Evolutionary conservation across 495 filamentous ascomycete genomes (phyloP).

Genomic region (Amniculicola lignicola): DNA sequence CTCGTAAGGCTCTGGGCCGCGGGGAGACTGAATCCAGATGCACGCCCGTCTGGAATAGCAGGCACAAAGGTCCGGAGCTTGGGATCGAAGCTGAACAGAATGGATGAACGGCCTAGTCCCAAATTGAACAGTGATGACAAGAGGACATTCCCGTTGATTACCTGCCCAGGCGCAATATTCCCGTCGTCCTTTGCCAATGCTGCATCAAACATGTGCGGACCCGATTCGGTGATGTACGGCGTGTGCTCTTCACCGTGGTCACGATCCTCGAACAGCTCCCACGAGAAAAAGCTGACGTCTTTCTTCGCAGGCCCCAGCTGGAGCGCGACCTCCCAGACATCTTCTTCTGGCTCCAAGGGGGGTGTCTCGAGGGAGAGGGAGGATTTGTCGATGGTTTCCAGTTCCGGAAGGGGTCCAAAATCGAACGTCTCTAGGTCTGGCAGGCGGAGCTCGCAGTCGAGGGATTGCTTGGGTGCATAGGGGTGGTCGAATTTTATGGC

Average conservation of each 20-base stretch:
- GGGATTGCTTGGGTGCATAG: constrained; percentile 35
- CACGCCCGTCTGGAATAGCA: constrained; percentile 52
- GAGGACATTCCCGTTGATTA: constrained; percentile 48
- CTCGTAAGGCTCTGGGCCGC: constrained; percentile 56
- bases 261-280: constrained; percentile 64
- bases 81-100: constrained; percentile 69
- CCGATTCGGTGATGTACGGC: constrained; percentile 74
- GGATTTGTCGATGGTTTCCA: constrained; percentile 26
- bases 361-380: constrained; percentile 18
- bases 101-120: constrained; percentile 75
- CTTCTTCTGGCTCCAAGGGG: constrained; percentile 19
- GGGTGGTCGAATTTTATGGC: constrained; percentile 37
- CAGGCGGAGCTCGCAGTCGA: constrained; percentile 34
- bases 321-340: constrained; percentile 35
- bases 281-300: constrained; percentile 50
- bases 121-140: constrained; percentile 64
- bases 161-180: constrained; percentile 10
- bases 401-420: constrained; percentile 34
- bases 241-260: constrained; percentile 47
- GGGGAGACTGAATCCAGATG: constrained; percentile 65
- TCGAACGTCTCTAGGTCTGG: constrained; percentile 35
- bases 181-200: constrained; percentile 32
- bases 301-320: constrained; percentile 47
- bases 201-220: constrained; percentile 69
- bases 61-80: constrained; percentile 57